These are phyloP conservation scores for Cokeromyces recurvatus DNA, from an alignment of 371 early-diverging fungal genomes.

Conservation along the genomic window DNA sequence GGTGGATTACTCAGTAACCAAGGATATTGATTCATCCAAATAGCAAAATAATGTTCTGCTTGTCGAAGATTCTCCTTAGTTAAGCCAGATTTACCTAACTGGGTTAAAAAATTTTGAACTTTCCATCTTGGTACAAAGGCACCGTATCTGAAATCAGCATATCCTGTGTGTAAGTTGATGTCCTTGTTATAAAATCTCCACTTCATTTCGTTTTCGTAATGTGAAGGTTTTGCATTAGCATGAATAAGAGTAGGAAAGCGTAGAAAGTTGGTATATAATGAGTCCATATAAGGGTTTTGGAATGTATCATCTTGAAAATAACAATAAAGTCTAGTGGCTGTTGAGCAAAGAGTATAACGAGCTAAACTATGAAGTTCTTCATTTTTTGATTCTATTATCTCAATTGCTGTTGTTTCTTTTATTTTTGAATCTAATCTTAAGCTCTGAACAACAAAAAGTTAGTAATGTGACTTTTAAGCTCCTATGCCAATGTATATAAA, in stretches of 20 bases:
- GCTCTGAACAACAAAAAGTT: background rate
- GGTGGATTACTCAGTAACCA: conserved; percentile 54
- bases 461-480: too few relatives aligned
- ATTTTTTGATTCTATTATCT: conserved; percentile 38
- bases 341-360: conserved; percentile 56
- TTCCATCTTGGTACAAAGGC: conserved; percentile 48
- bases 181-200: conserved; percentile 59
- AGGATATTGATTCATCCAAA: conserved; percentile 68
- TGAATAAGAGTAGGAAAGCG: conserved; percentile 54
- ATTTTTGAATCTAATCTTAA: conserved; percentile 5
- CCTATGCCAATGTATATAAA: too few relatives aligned
- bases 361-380: conserved; percentile 54
- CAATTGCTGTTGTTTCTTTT: conserved; percentile 15
- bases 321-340: conserved; percentile 53
- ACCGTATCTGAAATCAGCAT: conserved; percentile 59
- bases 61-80: conserved; percentile 45
- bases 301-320: conserved; percentile 64
- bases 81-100: conserved; percentile 50
- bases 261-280: conserved; percentile 58
- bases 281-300: conserved; percentile 52
- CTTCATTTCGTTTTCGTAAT: conserved; percentile 50
- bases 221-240: conserved; percentile 52
- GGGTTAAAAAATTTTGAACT: conserved; percentile 47
- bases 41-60: conserved; percentile 58
- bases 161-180: conserved; percentile 53